These are phyloP conservation scores for Fragaria nilgerrensis DNA, from an alignment of 306 rosid genomes.

Conservation along the genomic window DNA sequence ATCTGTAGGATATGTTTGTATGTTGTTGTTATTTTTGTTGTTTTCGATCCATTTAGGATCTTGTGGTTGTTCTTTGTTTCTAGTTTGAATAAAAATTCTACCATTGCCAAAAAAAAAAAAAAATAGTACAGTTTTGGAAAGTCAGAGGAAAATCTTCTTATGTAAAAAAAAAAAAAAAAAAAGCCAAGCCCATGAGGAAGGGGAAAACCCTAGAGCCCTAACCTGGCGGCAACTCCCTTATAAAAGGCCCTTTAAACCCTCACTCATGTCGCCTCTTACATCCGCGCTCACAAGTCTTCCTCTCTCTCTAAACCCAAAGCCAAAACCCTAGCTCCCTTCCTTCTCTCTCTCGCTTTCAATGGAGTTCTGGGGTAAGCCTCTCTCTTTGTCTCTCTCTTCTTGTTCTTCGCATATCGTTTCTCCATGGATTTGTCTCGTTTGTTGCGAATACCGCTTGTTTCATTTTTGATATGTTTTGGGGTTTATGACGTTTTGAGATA, in stretches of 20 bases:
- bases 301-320: constrained; percentile 18
- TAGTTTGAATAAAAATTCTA: too few relatives aligned
- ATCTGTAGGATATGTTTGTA: too few relatives aligned
- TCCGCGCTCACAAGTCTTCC: neutral
- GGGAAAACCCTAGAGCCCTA: constrained; percentile 38
- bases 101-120: too few relatives aligned
- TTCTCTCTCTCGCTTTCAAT: constrained; percentile 24
- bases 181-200: neutral
- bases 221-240: constrained; percentile 27
- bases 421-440: neutral
- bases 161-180: too few relatives aligned
- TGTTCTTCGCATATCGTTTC: neutral
- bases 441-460: neutral
- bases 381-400: neutral
- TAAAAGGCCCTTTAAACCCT: constrained; percentile 26
- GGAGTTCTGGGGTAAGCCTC: constrained; percentile 86
- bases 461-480: neutral
- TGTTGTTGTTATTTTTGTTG: too few relatives aligned
- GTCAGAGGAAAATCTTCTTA: too few relatives aligned
- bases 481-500: neutral
- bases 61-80: too few relatives aligned
- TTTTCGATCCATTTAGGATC: too few relatives aligned
- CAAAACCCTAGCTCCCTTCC: constrained; percentile 25
- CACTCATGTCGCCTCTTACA: neutral
- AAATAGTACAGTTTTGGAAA: too few relatives aligned